Evolutionary conservation across 1,284 basidiomycete genomes (phyloP).

Genomic region (Neonothopanus nambi): DNA sequence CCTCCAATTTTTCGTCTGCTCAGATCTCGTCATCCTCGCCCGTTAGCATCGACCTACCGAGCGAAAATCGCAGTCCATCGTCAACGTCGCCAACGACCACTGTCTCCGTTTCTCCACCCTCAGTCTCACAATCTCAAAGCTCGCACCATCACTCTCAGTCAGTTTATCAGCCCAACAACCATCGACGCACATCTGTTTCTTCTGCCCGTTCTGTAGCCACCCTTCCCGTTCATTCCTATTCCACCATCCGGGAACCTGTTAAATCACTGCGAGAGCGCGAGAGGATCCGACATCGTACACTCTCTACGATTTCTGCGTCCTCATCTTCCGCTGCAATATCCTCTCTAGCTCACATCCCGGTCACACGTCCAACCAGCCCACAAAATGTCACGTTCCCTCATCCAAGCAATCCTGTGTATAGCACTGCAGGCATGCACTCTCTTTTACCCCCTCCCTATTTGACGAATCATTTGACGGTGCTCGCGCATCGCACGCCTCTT

Average conservation of each 20-base stretch:
- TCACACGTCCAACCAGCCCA: conserved; percentile 53
- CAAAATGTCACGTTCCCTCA: conserved; percentile 36
- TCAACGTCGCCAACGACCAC: conserved; percentile 19
- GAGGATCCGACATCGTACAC: conserved; percentile 42
- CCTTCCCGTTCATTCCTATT: conserved; percentile 45
- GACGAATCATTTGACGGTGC: conserved; percentile 64
- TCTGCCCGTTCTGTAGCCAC: conserved; percentile 65
- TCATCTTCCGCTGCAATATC: conserved; percentile 66
- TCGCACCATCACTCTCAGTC: not conserved
- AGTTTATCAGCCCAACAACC: not conserved
- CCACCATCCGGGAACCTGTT: conserved; percentile 33
- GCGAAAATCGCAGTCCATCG: conserved; percentile 31
- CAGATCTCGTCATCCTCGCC: conserved; percentile 36
- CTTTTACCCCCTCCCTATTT: conserved; percentile 70
- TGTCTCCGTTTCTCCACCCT: conserved; percentile 15
- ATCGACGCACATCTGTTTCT: conserved; percentile 63
- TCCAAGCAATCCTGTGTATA: conserved; percentile 21
- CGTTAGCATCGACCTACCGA: conserved; percentile 15
- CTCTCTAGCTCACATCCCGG: conserved; percentile 59
- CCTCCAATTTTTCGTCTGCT: conserved; percentile 20
- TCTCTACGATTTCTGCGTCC: conserved; percentile 63
- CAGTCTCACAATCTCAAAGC: conserved; percentile 10
- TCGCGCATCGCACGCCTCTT: conserved; percentile 62
- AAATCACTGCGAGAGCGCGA: conserved; percentile 50
- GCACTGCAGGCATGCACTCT: conserved; percentile 49